Percentiles rank a stretch among this genome's conserved stretches.
Conservation (phyloP, 139 green algal genomes). For the Penium margaritaceum region DNA sequence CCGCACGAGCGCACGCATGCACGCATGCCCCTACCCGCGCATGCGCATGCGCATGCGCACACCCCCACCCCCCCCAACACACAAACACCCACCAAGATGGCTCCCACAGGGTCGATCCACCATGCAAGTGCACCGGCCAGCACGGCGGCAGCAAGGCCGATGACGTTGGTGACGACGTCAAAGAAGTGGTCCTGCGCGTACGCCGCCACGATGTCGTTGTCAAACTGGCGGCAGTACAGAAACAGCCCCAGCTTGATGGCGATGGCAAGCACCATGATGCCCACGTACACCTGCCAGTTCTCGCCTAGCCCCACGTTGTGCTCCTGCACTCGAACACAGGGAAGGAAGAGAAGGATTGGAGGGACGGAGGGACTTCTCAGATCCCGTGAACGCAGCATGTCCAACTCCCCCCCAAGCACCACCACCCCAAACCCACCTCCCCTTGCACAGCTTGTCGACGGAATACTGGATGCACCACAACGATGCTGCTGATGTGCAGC, state of each 20-base stretch:
- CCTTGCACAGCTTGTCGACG: too few species aligned
- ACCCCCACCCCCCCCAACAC: too few species aligned
- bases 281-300: slow-evolving; percentile 29
- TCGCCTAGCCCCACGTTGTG: not conserved
- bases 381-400: too few species aligned
- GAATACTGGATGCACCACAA: too few species aligned
- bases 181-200: slow-evolving; percentile 61
- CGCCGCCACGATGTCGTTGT: slow-evolving; percentile 46
- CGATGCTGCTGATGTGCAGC: too few species aligned
- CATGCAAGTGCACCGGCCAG: slow-evolving; percentile 43
- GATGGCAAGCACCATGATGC: slow-evolving; percentile 47
- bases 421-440: too few species aligned
- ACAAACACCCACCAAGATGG: slow-evolving; percentile 50
- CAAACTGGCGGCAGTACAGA: slow-evolving; percentile 44
- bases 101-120: slow-evolving; percentile 52
- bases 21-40: too few species aligned
- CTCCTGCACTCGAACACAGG: not conserved
- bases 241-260: slow-evolving; percentile 51
- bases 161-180: slow-evolving; percentile 57
- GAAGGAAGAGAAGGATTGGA: too few species aligned
- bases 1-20: too few species aligned
- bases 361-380: too few species aligned
- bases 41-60: too few species aligned
- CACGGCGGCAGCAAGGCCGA: slow-evolving; percentile 50
- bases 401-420: too few species aligned